phyloP scores from a whole-genome alignment of 1,139 yeast species.

The Debaryomyces psychrophilus region DNA sequence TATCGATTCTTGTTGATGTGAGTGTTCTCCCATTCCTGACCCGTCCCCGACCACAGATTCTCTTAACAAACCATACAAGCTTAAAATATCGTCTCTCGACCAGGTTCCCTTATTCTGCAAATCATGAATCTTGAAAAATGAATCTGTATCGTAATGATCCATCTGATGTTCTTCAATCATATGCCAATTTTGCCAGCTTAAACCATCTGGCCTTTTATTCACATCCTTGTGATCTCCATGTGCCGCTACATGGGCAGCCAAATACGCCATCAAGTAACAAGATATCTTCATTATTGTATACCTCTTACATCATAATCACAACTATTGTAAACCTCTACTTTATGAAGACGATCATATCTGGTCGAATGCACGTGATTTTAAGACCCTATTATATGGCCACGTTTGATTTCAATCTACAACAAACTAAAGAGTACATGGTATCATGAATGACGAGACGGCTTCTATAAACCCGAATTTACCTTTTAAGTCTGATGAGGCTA shows the following conservation, averaged over 20 bases:
- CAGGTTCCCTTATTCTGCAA: conserved; percentile 54
- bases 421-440: neutral
- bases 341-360: neutral
- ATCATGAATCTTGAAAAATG: conserved; percentile 86
- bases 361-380: neutral
- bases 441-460: neutral
- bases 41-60: conserved; percentile 83
- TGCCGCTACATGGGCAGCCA: conserved; percentile 16
- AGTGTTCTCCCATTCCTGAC: conserved; percentile 84
- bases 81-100: conserved; percentile 68
- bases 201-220: conserved; percentile 47
- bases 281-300: neutral
- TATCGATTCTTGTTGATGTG: conserved; percentile 55
- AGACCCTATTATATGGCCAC: neutral
- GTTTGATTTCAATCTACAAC: neutral
- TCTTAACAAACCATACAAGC: conserved; percentile 77
- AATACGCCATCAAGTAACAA: conserved; percentile 1
- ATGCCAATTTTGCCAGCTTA: conserved; percentile 82
- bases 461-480: conserved; percentile 20
- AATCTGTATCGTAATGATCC: conserved; percentile 70
- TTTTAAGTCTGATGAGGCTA: conserved; percentile 26
- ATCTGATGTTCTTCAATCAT: conserved; percentile 87
- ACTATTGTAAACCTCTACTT: neutral
- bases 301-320: neutral
- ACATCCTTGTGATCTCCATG: conserved; percentile 24